Percentiles rank a stretch among this genome's conserved stretches.
phyloP scores from a whole-genome alignment of 2,329 filamentous ascomycete species.

The Colletotrichum cordylinicola region DNA sequence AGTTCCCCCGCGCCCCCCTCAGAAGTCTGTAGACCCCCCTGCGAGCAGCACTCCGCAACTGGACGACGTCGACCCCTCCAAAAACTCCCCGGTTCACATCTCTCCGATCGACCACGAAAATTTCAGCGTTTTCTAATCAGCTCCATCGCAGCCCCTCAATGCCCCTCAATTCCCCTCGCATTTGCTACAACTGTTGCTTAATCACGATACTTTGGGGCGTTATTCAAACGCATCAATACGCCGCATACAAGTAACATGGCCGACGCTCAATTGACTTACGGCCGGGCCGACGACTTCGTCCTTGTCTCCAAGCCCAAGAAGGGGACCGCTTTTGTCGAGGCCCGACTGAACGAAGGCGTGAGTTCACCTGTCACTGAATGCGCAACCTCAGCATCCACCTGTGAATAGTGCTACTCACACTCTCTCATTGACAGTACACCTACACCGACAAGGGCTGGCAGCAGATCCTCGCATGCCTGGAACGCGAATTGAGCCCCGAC shows the following conservation, averaged over 20 bases:
- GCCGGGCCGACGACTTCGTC: constrained; percentile 10
- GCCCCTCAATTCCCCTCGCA: background rate
- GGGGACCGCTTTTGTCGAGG: constrained; percentile 16
- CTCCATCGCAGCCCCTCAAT: background rate
- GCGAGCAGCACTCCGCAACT: too few species aligned
- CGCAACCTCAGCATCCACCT: background rate
- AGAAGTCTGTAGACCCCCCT: too few species aligned
- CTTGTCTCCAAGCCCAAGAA: constrained; percentile 9
- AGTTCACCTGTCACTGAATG: background rate
- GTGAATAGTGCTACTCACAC: background rate
- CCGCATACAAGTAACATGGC: background rate
- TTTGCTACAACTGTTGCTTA: background rate
- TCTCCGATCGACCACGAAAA: constrained; percentile 15
- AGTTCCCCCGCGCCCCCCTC: too few species aligned
- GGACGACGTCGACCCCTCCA: background rate
- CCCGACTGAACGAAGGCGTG: constrained; percentile 1
- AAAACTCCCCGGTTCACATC: background rate
- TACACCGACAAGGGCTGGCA: constrained; percentile 11
- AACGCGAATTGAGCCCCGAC: constrained; percentile 1
- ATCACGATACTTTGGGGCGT: background rate
- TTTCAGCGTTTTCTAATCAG: background rate
- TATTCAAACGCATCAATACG: background rate
- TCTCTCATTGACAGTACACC: background rate
- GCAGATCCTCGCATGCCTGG: constrained; percentile 3
- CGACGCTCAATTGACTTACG: background rate